These are phyloP conservation scores for Oleoguttula mirabilis DNA, from an alignment of 495 filamentous ascomycete genomes.

Conservation along the genomic window DNA sequence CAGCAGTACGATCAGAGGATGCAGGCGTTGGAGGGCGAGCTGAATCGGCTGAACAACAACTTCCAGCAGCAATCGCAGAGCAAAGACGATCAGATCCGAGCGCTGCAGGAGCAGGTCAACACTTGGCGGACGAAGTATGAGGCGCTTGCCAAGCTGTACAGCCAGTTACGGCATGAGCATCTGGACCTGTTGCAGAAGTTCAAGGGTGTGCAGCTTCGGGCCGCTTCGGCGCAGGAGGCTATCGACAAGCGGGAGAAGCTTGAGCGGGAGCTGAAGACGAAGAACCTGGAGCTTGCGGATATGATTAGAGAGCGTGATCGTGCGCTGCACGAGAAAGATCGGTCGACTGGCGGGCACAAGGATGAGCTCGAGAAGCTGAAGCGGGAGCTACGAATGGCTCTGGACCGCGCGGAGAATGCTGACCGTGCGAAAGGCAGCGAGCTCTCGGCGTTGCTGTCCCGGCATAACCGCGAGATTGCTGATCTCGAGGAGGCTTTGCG, in stretches of 20 bases:
- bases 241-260: slow-evolving; percentile 91
- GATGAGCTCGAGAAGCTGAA: slow-evolving; percentile 93
- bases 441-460: slow-evolving; percentile 81
- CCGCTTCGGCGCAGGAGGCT: slow-evolving; percentile 90
- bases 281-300: slow-evolving; percentile 93
- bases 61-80: slow-evolving; percentile 73
- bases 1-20: slow-evolving; percentile 92
- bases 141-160: slow-evolving; percentile 90
- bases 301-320: slow-evolving; percentile 97
- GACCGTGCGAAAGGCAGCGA: slow-evolving; percentile 88
- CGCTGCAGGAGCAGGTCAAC: slow-evolving; percentile 88
- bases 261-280: slow-evolving; percentile 94
- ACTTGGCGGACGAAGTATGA: slow-evolving; percentile 97
- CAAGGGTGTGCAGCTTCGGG: slow-evolving; percentile 90
- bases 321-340: slow-evolving; percentile 85
- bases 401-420: slow-evolving; percentile 84
- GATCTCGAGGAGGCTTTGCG: slow-evolving; percentile 88
- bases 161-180: slow-evolving; percentile 89
- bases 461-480: slow-evolving; percentile 94
- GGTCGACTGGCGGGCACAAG: slow-evolving; percentile 68
- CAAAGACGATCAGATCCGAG: slow-evolving; percentile 86
- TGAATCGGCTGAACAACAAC: slow-evolving; percentile 68
- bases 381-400: slow-evolving; percentile 86
- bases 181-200: slow-evolving; percentile 88
- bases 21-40: slow-evolving; percentile 81